Base-by-base conservation (phyloP, 225 moss, liverwort and hornwort genomes). In the Rhytidiadelphus loreus region DNA sequence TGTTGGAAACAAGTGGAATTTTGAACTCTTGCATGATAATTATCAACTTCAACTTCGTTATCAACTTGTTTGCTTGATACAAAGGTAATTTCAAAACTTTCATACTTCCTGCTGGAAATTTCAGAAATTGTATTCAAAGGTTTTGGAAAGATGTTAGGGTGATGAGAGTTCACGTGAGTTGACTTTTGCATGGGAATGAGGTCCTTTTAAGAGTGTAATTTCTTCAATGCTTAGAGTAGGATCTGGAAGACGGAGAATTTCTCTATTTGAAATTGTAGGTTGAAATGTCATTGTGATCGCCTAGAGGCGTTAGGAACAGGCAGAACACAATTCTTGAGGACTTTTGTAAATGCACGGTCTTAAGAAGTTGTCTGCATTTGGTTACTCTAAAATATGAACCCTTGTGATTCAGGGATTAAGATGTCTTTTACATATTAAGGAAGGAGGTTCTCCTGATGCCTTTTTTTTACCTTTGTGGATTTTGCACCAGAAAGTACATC, bases 401-500 rank as follows among this genome's bases (percentile, higher is more conserved):
- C 33, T 68, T 70, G 70, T 58, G 39, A 57, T 37, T 88, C 23
- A 56, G 59, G 66, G 44, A 77, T 83, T 39, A 82, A 28, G 66
- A n/a, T 52, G 32, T 78, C 65, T 71, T 48, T 71, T 82, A 25
- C 58, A 58, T 62, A 64, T 48, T 46, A 30, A 65, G 84, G 74
- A 85, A 74, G 83, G 33, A 43, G 25, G 44, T 73, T 85, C 52
- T 73, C 28, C 62, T 91, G 86, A 86, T 87, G 79, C 72, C 46
- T 33, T 26, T 68, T n/a, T 65, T 82, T 15, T 71, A 65, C 30
- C 69, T 57, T 85, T 71, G 85, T 48, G 85, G 55, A 57, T 84
- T 87, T 86, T 88, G 85, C 84, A 82, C 77, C 89, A 98, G 98
- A 97, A 96, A 81, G 83, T 99, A 76, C 94, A 97, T 85, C 99